Conservation (phyloP, 345 rosid genomes). For the Eutrema japonicum region DNA sequence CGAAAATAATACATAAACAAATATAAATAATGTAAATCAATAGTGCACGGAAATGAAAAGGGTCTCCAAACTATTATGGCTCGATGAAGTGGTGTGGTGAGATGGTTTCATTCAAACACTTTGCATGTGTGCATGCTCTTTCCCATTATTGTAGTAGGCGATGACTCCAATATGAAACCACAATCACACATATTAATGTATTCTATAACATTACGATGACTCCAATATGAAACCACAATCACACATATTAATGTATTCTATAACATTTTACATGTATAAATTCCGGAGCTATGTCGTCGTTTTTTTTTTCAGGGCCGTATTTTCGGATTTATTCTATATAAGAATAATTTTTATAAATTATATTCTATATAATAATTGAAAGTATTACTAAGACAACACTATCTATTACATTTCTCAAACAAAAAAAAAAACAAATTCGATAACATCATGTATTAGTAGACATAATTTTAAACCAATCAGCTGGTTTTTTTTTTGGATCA, state of each 20-base stretch:
- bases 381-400: background rate
- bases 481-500: background rate
- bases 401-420: too few relatives aligned
- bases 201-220: background rate
- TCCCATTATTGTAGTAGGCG: constrained; percentile 15
- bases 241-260: too few relatives aligned
- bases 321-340: background rate
- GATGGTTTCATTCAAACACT: constrained; percentile 17
- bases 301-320: background rate
- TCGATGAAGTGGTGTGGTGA: constrained; percentile 23
- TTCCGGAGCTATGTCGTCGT: background rate
- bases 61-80: constrained; percentile 9
- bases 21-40: constrained; percentile 2
- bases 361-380: background rate
- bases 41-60: background rate
- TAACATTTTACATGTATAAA: background rate
- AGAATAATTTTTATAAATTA: background rate
- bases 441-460: background rate
- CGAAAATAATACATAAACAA: background rate
- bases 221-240: too few relatives aligned
- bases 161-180: constrained; percentile 14
- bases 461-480: background rate
- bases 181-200: constrained; percentile 3
- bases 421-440: too few relatives aligned
- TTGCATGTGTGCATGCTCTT: constrained; percentile 31